These are phyloP conservation scores for Candida taoyuanica DNA, from an alignment of 805 yeast genomes.

Conservation along the genomic window DNA sequence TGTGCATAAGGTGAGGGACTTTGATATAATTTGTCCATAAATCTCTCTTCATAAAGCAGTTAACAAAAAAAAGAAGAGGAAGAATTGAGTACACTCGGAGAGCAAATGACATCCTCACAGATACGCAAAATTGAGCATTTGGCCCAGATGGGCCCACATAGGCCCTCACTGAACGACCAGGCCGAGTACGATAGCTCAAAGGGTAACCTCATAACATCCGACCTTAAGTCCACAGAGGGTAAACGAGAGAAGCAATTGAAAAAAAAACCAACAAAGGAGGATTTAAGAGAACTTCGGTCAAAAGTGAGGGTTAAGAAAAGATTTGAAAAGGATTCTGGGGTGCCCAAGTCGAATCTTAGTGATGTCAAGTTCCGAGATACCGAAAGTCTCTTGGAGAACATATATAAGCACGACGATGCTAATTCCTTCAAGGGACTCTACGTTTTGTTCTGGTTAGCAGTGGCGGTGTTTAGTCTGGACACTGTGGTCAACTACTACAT, in stretches of 20 bases:
- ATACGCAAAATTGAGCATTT: conserved; percentile 6
- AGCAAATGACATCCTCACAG: not conserved
- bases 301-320: conserved; percentile 16
- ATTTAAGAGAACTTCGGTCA: conserved; percentile 18
- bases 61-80: no score
- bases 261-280: conserved; percentile 10
- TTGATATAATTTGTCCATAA: no score
- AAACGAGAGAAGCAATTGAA: not conserved
- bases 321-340: conserved; percentile 21
- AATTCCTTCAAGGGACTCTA: conserved; percentile 69
- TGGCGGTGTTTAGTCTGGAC: conserved; percentile 37
- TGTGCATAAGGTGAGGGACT: no score
- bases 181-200: conserved; percentile 8
- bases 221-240: not conserved
- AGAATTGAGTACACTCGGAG: not conserved
- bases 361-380: conserved; percentile 23
- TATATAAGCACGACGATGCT: conserved; percentile 2
- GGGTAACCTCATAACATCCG: conserved; percentile 1
- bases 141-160: conserved; percentile 4
- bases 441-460: conserved; percentile 71
- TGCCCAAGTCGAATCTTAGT: conserved; percentile 23
- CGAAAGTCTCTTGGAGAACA: conserved; percentile 24
- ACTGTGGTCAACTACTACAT: conserved; percentile 50
- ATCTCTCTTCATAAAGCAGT: no score
- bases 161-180: conserved; percentile 14